Evolutionary conservation across 2,329 filamentous ascomycete species (phyloP).

Genomic region (Fusarium luffae): DNA sequence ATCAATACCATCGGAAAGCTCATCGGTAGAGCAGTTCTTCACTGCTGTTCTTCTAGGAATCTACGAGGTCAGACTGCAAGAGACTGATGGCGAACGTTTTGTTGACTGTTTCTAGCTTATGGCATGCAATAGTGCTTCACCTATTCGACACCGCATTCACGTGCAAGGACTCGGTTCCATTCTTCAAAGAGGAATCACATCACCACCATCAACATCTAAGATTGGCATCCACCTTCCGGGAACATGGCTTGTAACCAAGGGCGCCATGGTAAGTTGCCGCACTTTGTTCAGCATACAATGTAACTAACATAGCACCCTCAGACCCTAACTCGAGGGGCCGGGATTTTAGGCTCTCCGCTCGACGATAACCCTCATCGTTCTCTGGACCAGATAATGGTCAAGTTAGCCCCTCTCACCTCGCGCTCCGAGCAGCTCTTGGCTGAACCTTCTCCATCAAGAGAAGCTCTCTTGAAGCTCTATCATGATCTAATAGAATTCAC

Average conservation of each 20-base stretch:
- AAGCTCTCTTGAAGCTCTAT: not conserved
- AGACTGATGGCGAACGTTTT: fast-evolving
- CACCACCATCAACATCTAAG: not conserved
- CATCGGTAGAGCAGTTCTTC: constrained; percentile 9
- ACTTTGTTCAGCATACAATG: too few relatives aligned
- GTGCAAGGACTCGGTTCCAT: constrained; percentile 2
- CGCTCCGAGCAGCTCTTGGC: not conserved
- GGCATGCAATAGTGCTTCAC: constrained; percentile 1
- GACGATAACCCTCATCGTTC: not conserved
- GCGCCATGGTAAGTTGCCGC: not conserved
- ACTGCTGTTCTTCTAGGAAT: constrained; percentile 3
- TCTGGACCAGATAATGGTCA: constrained; percentile 13
- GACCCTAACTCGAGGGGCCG: not conserved
- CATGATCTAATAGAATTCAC: not conserved
- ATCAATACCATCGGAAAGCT: not conserved
- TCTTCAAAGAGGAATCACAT: not conserved
- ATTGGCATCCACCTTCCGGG: constrained; percentile 8
- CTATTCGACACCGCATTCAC: not conserved
- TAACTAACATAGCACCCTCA: not conserved
- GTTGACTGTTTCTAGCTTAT: not conserved
- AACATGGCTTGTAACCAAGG: constrained; percentile 8
- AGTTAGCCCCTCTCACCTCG: constrained; percentile 1
- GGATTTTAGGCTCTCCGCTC: constrained; percentile 9
- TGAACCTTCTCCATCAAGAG: not conserved
- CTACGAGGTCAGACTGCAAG: not conserved